phyloP scores from a whole-genome alignment of 768 basidiomycete genomes.

The Boletus barrowsii region DNA sequence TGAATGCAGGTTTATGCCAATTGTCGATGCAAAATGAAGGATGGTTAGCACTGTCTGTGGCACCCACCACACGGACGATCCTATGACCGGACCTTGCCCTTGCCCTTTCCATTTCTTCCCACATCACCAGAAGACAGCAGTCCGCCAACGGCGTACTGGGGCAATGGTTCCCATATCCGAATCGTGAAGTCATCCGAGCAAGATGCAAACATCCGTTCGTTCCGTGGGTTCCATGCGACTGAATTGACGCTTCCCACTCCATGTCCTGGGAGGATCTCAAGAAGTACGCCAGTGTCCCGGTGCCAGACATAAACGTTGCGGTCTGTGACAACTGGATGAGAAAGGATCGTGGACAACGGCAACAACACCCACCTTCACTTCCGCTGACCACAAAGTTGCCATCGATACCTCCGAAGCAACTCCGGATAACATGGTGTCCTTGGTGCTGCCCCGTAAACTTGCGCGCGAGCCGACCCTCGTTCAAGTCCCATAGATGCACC shows the following conservation, averaged over 20 bases:
- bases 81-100: constrained; percentile 57
- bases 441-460: constrained; percentile 88
- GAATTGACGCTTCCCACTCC: constrained; percentile 89
- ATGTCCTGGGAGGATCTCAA: constrained; percentile 90
- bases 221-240: constrained; percentile 92
- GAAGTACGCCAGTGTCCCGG: constrained; percentile 71
- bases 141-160: constrained; percentile 18
- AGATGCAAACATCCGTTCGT: constrained; percentile 91
- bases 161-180: constrained; percentile 77
- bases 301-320: constrained; percentile 96
- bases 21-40: constrained; percentile 27
- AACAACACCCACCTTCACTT: constrained; percentile 73
- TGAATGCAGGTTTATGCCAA: constrained; percentile 29
- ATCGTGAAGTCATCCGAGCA: constrained; percentile 92
- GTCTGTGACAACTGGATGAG: constrained; percentile 49
- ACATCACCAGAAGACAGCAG: constrained; percentile 18
- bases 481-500: constrained; percentile 83
- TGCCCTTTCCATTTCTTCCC: constrained; percentile 51
- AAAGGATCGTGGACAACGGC: not conserved
- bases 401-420: constrained; percentile 89
- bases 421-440: constrained; percentile 80
- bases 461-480: constrained; percentile 62
- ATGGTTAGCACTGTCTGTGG: constrained; percentile 16
- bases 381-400: constrained; percentile 90
- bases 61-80: constrained; percentile 21